Base-by-base conservation (phyloP, 2,329 filamentous ascomycete species). In the Pseudogymnoascus destructans region DNA sequence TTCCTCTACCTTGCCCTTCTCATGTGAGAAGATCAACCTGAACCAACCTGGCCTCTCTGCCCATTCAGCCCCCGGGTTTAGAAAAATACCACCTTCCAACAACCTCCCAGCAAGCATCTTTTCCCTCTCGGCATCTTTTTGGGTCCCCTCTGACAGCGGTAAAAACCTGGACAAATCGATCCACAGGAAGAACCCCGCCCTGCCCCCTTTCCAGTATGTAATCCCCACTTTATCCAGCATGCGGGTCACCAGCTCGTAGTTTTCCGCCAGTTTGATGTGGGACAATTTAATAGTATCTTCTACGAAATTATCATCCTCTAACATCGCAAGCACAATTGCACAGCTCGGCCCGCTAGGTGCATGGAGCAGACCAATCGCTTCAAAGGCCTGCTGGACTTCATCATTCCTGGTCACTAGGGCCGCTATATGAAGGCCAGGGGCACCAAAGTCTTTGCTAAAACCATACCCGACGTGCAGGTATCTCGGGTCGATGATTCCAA, bases 121-220 rank as follows among this genome's bases (percentile, higher is more conserved):
- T 32, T 62, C 62, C 11, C 54, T 58, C 32, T 57, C 58, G 49
- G 54, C 42, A 3, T 46, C 40, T 10, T 64, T 60, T 3, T 61
- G 58, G 1, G 69, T 60, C 1, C 59, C 61, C 1, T 38, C 57
- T 2, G 55, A 40, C 0, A 64, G 25, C 6, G 71, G 67, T 33
- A 79, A 64, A 59, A 71, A 75, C 0, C 71, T 70, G 0, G 73
- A 73, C 13, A 83, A 63, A 64, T 82, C 73, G 2, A 79, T 66
- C 72, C 75, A 82, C 1, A 82, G 61, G 63, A 82, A 83, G 63
- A 82, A 80, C 0, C 77, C 79, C 0, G 79, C 79, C 61, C 81
- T 81, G n/a, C 71, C 57, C 1, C 70, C 71, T 1, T 66, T 61
- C 1, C 70, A 64, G 62, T 77, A 79, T 3, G 68, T 63, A 3